Conservation (phyloP, 352 stramenopile species). For the Phytophthora pluvialis region DNA sequence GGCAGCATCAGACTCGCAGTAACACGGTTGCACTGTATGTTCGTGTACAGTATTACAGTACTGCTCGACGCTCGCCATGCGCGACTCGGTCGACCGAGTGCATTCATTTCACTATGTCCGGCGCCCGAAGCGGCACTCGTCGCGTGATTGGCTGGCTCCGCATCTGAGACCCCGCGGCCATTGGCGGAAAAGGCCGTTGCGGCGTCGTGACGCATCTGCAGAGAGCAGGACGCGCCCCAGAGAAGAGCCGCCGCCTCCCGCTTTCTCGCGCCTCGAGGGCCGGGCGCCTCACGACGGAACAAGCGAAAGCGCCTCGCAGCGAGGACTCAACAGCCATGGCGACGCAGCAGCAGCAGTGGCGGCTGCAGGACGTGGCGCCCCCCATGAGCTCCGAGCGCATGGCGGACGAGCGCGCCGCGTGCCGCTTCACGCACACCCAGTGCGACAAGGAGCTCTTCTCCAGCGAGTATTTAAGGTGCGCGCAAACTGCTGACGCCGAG, state of each 20-base stretch:
- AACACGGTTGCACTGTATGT: not conserved
- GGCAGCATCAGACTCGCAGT: not conserved
- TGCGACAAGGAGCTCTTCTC: slow-evolving; percentile 81
- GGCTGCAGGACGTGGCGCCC: slow-evolving; percentile 24
- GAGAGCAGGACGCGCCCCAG: slow-evolving; percentile 30
- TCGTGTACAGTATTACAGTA: not conserved
- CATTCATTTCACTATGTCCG: slow-evolving; percentile 13
- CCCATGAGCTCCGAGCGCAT: slow-evolving; percentile 20
- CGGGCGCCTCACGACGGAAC: not conserved
- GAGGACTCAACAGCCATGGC: slow-evolving; percentile 22
- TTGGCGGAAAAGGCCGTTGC: slow-evolving; percentile 22
- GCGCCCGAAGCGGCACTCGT: not conserved
- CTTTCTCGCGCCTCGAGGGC: slow-evolving; percentile 7
- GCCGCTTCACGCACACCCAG: slow-evolving; percentile 70
- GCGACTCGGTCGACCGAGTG: not conserved
- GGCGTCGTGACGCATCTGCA: slow-evolving; percentile 20
- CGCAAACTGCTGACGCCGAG: not conserved
- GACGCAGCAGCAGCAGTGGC: slow-evolving; percentile 27
- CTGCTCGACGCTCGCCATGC: slow-evolving; percentile 20
- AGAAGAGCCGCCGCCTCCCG: slow-evolving; percentile 27
- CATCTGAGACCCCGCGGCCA: not conserved
- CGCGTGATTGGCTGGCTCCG: slow-evolving; percentile 18
- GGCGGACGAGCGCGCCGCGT: slow-evolving; percentile 20
- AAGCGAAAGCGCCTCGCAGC: slow-evolving; percentile 1
- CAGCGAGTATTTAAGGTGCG: slow-evolving; percentile 72